phyloP scores from a whole-genome alignment of 257 asterid species.

The Haberlea rhodopensis region DNA sequence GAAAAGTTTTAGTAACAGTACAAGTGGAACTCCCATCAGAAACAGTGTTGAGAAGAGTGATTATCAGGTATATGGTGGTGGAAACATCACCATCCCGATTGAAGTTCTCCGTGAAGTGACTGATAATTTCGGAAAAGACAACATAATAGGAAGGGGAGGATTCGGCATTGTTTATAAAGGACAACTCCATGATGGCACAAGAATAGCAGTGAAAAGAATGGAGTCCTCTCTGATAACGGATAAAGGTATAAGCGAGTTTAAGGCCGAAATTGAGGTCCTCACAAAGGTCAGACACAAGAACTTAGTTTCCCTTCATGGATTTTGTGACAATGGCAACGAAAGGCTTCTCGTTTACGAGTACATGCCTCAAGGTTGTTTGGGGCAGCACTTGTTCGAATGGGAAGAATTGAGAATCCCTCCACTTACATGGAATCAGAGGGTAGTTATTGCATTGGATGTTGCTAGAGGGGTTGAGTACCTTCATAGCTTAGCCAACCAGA shows the following conservation, averaged over 20 bases:
- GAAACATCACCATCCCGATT: constrained; percentile 48
- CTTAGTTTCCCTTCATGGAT: constrained; percentile 77
- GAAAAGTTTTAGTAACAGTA: constrained; percentile 7
- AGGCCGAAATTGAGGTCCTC: constrained; percentile 85
- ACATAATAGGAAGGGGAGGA: constrained; percentile 76
- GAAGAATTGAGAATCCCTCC: constrained; percentile 34
- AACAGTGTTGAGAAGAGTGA: constrained; percentile 29
- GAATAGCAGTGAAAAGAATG: constrained; percentile 89
- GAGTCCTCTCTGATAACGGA: constrained; percentile 41
- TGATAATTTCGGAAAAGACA: constrained; percentile 46
- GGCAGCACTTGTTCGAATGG: constrained; percentile 54
- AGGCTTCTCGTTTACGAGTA: constrained; percentile 81
- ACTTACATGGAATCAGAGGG: constrained; percentile 70
- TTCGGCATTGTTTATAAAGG: constrained; percentile 83
- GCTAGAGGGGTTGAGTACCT: constrained; percentile 92
- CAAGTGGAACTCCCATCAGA: constrained; percentile 19
- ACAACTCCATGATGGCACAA: constrained; percentile 58
- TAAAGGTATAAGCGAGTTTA: constrained; percentile 65
- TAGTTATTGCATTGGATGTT: constrained; percentile 71
- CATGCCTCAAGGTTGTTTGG: constrained; percentile 85
- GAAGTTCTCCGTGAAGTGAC: constrained; percentile 67
- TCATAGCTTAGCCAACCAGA: constrained; percentile 73
- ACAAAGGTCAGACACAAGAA: constrained; percentile 72
- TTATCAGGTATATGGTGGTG: constrained; percentile 43
- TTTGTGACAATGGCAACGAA: constrained; percentile 65